Base-by-base conservation (phyloP, 1,284 basidiomycete species). In the Irpex sp. region DNA sequence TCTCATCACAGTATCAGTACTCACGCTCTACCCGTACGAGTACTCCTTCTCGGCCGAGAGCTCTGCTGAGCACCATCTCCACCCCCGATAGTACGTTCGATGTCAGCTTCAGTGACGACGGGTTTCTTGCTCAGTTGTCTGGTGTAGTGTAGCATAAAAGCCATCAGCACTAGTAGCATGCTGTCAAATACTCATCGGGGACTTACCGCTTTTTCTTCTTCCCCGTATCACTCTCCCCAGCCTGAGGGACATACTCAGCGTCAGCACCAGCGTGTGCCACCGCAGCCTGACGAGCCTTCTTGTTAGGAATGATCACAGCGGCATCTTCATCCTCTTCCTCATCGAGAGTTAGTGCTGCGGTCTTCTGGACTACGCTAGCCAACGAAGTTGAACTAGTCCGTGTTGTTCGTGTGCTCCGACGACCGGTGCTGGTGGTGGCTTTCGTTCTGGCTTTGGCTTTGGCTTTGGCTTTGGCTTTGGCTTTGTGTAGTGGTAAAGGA, bases 201-300 rank as follows among this genome's bases (percentile, higher is more conserved):
- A 65, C 71, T 68, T 42, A 78, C 78, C 78, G 70, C 67, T 78
- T 81, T 73, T 80, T 81, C 72, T 82, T 82, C 66, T 78, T 78
- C 48, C 64, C 66, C 52, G 71, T 73, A 37, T 73, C 73, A 2
- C 72, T 68, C 57, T 75, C 70, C 21, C 68, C 70, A 28, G 63
- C 62, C 28, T 61, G 59, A 10, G 72, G 70, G 3, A 73, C 68
- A 47, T 72, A 70, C 59, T 66, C 69, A 2, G 57, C 61, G 10
- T 62, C 66, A 4, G 63, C 57, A 7, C 58, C 68, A 2, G 63
- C 68, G 21, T 66, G 49, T 5, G 61, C 65, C 39, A 67, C 58
- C 14, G 67, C 65, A 28, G 57, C 64, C 55, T 68, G 59, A 8
- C 69, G 69, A 16, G 67, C 70, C 61, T 72, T 71, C 61, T 64